Conservation (phyloP, 140 eudicot species). For the Flaveria floridana region DNA sequence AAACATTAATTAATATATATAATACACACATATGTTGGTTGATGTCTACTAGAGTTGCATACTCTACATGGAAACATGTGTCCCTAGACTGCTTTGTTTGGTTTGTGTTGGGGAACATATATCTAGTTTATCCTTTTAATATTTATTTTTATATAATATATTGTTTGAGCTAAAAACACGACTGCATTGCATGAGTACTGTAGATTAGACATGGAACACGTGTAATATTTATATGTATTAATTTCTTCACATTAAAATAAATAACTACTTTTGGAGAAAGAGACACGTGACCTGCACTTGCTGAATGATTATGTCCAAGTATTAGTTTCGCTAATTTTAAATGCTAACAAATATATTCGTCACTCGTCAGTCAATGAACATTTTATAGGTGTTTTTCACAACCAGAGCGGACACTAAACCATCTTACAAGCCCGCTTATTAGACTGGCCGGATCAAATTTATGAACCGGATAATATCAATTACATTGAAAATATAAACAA, state of each 20-base stretch:
- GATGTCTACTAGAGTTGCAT: slow-evolving; percentile 19
- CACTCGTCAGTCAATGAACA: too few relatives aligned
- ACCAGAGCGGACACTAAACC: too few relatives aligned
- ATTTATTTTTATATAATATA: not conserved
- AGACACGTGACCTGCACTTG: slow-evolving; percentile 15
- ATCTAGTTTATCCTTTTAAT: slow-evolving; percentile 13
- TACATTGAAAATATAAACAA: too few relatives aligned
- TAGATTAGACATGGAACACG: slow-evolving; percentile 25
- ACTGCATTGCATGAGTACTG: slow-evolving; percentile 33
- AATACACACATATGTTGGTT: slow-evolving; percentile 9
- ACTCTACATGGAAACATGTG: slow-evolving; percentile 25
- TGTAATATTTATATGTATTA: slow-evolving; percentile 14
- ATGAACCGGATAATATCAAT: too few relatives aligned
- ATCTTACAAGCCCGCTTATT: too few relatives aligned
- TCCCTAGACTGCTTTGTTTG: slow-evolving; percentile 27
- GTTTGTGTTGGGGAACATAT: slow-evolving; percentile 37
- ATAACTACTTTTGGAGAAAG: not conserved
- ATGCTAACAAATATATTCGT: too few relatives aligned
- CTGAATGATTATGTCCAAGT: slow-evolving; percentile 8
- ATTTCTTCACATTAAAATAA: not conserved
- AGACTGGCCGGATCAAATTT: too few relatives aligned
- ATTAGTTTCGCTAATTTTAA: too few relatives aligned
- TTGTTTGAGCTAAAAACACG: slow-evolving; percentile 12
- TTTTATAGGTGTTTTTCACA: too few relatives aligned
- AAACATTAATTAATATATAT: not conserved